Conservation (phyloP, 805 yeast species). For the Candida easanensis region DNA sequence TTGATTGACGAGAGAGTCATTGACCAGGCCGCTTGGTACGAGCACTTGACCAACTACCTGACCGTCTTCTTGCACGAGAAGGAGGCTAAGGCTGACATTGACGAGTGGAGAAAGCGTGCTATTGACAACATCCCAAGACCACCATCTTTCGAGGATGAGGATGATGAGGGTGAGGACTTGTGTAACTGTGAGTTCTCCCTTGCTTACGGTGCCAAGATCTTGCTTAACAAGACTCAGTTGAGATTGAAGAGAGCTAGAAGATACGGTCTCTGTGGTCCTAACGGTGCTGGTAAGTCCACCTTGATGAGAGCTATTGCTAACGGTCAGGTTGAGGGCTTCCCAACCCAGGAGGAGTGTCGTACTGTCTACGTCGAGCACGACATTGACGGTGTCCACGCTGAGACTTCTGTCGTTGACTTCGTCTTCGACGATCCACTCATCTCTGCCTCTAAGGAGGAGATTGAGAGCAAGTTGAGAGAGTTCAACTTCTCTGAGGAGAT, state of each 20-base stretch:
- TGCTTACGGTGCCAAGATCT: slow-evolving; percentile 99
- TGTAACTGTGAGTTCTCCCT: slow-evolving; percentile 99
- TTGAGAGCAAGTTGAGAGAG: slow-evolving; percentile 74
- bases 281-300: slow-evolving; percentile 99
- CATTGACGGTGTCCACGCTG: slow-evolving; percentile 97
- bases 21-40: slow-evolving; percentile 89
- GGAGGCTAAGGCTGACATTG: slow-evolving; percentile 86
- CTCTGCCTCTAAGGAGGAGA: slow-evolving; percentile 61
- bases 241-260: slow-evolving; percentile 99
- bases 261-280: slow-evolving; percentile 99
- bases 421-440: slow-evolving; percentile 75
- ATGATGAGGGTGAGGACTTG: slow-evolving; percentile 98
- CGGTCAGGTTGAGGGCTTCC: slow-evolving; percentile 99
- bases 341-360: slow-evolving; percentile 97
- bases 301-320: slow-evolving; percentile 96
- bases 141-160: slow-evolving; percentile 93
- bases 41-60: slow-evolving; percentile 87
- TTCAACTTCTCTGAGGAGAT: slow-evolving; percentile 93
- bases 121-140: slow-evolving; percentile 98
- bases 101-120: slow-evolving; percentile 93
- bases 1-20: slow-evolving; percentile 97
- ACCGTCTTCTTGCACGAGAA: slow-evolving; percentile 93
- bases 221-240: slow-evolving; percentile 98
- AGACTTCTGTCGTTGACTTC: slow-evolving; percentile 89
- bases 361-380: slow-evolving; percentile 99